These are phyloP conservation scores for Magnaporthales sp. DNA, from an alignment of 2,329 filamentous ascomycete species.

Conservation along the genomic window DNA sequence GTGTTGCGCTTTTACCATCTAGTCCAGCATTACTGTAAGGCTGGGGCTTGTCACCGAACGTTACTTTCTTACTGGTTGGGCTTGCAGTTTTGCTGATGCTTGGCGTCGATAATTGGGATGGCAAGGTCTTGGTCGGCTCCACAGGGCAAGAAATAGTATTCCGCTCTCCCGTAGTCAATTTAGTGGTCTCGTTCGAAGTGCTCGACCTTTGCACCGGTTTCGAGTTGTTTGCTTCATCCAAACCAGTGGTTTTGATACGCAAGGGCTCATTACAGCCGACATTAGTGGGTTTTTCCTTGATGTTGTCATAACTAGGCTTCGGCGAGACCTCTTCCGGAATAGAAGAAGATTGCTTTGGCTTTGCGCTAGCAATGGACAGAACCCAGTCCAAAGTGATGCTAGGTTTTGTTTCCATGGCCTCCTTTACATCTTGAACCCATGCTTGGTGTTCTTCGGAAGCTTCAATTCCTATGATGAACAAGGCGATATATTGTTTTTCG, in stretches of 20 bases:
- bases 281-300: neutral
- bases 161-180: neutral
- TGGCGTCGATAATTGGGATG: neutral
- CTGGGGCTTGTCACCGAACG: neutral
- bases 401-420: neutral
- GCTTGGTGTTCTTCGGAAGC: neutral
- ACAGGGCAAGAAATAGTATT: neutral
- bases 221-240: neutral
- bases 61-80: neutral
- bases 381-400: neutral
- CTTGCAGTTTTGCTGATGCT: neutral
- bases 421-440: neutral
- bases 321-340: too few relatives aligned
- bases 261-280: neutral
- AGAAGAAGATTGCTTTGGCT: neutral
- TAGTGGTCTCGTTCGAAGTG: neutral
- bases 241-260: neutral
- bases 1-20: neutral
- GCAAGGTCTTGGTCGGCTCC: neutral
- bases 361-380: neutral
- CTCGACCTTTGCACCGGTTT: neutral
- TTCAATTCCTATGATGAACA: neutral
- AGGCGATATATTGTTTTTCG: neutral
- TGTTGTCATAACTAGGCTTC: neutral
- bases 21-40: neutral